Evolutionary conservation across 345 rosid species (phyloP).

Genomic region (Dipteronia dyeriana): DNA sequence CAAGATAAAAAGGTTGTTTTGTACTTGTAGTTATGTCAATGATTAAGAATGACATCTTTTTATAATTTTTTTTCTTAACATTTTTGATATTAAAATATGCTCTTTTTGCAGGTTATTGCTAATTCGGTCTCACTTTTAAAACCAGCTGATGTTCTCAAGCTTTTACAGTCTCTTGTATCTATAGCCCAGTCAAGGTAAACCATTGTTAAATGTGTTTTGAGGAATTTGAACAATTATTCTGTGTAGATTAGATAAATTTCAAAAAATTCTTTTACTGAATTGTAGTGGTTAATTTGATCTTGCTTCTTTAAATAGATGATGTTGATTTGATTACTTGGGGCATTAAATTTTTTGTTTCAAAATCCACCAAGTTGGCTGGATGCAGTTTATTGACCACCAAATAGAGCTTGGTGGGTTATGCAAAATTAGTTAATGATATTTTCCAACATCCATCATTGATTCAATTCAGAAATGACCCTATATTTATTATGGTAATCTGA

Average conservation of each 20-base stretch:
- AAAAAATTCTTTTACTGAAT: neutral
- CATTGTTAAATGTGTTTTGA: neutral
- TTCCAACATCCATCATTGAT: neutral
- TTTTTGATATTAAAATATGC: neutral
- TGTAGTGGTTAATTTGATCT: neutral
- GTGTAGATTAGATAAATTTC: neutral
- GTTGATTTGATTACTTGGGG: neutral
- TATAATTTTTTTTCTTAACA: too few species aligned
- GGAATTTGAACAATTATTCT: neutral
- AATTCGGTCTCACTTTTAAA: slow-evolving; percentile 74
- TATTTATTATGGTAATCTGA: neutral
- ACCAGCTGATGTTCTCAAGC: slow-evolving; percentile 78
- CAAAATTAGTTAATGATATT: neutral
- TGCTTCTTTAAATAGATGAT: neutral
- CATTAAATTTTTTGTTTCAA: neutral
- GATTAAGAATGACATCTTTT: neutral
- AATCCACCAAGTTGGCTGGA: neutral
- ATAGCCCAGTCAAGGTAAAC: slow-evolving; percentile 78
- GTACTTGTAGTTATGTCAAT: slow-evolving; percentile 2
- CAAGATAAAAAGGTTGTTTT: slow-evolving; percentile 75
- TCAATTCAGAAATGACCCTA: neutral
- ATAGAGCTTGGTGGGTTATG: neutral
- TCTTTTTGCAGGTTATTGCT: slow-evolving; percentile 64
- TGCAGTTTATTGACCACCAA: neutral
- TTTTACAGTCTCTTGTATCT: slow-evolving; percentile 67